Conservation (phyloP, 1,139 yeast genomes). For the Taphrina betulina region DNA sequence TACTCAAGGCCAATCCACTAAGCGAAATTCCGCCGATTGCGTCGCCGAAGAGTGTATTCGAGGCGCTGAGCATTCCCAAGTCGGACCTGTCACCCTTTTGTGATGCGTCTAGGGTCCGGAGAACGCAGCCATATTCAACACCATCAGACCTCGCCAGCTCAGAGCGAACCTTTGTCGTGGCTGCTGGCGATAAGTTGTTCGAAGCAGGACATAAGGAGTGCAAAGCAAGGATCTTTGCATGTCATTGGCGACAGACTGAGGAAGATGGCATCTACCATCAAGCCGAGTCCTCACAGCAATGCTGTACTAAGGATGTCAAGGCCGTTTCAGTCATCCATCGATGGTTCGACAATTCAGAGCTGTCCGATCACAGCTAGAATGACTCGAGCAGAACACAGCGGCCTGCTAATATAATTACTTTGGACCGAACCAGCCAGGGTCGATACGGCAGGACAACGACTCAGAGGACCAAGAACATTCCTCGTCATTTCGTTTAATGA, state of each 20-base stretch:
- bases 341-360: conserved; percentile 18
- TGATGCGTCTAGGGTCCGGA: no score
- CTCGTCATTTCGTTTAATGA: no score
- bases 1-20: no score
- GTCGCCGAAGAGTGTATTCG: no score
- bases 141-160: no score
- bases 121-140: no score
- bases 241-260: conserved; percentile 12
- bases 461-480: no score
- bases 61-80: no score
- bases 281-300: no score
- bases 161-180: conserved; percentile 7
- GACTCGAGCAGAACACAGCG: background rate
- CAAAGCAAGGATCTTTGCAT: conserved; percentile 5
- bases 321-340: conserved; percentile 2
- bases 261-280: conserved; percentile 7
- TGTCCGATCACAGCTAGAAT: background rate
- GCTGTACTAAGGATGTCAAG: conserved; percentile 12
- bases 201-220: conserved; percentile 4
- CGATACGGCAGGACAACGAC: no score
- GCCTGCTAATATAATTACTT: background rate
- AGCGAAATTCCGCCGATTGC: no score
- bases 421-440: background rate
- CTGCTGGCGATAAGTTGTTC: background rate
- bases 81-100: no score